Base-by-base conservation (phyloP, 495 filamentous ascomycete species). In the Penicillium chermesinum region DNA sequence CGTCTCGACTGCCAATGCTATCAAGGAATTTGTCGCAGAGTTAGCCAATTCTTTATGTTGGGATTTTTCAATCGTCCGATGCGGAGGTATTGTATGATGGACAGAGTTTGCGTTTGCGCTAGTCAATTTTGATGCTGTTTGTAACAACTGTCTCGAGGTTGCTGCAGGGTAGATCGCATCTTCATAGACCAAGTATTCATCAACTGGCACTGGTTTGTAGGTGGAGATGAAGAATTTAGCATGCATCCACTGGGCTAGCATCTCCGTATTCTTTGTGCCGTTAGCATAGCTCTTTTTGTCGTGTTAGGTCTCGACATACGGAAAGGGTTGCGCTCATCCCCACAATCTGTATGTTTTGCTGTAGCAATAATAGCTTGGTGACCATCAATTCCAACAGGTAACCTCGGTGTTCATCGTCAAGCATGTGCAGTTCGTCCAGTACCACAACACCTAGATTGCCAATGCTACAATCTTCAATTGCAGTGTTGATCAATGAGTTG, bases 321-420 rank as follows among this genome's bases (percentile, higher is more conserved):
- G 82, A 81, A 25, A 91, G 63, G 2, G 88, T 91, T 13, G 88
- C 87, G 49, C 87, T 90, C 88, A 91, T 91, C 48, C 83, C 87
- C 43, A 91, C 71, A 18, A 93, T 81, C 53, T 93, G 88, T 19
- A 88, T 77, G 35, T 73, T 69, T 48, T 85, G 77, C 34, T 79
- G 84, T 9, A 91, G 67, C 42, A 84, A 77, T 6, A 91, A 63
- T 18, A 91, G 58, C 50, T 93, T 93, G 2, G 87, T 87, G 4
- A 83, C 80, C 69, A 91, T 80, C n/a, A 91, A 65, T 61, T 93
- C 88, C 43, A 93, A 69, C 0, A 91, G 72, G 55, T 89, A 90
- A 4, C 88, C 88, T n/a, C 88, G 81, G 55, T 80, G 76, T 30
- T 85, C 82, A 60, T 91, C 88, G 48, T 86, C 82, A 14, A 93